Evolutionary conservation across 2,329 filamentous ascomycete genomes (phyloP).

Genomic region (Fusarium verticillioides): DNA sequence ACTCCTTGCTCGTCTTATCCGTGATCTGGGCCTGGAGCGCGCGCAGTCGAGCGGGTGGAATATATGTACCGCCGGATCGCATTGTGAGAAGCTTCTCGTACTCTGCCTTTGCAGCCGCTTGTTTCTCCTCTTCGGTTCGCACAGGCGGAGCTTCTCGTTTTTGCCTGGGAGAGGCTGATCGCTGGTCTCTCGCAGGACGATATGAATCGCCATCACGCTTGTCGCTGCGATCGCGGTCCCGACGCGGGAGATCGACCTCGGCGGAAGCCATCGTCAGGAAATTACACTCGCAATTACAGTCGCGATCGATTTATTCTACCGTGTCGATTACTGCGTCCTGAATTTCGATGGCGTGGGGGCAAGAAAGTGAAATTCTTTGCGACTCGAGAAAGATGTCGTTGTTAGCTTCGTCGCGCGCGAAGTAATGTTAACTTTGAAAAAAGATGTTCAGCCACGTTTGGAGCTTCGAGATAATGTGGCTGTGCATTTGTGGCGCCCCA

Average conservation of each 20-base stretch:
- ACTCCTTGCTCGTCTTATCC: conserved; percentile 95
- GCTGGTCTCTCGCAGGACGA: conserved; percentile 52
- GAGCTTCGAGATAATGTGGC: not conserved
- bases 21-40: conserved; percentile 97
- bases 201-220: conserved; percentile 64
- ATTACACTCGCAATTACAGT: not conserved
- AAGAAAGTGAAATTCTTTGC: conserved; percentile 19
- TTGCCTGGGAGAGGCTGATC: conserved; percentile 44
- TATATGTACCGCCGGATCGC: conserved; percentile 95
- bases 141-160: conserved; percentile 53
- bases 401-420: conserved; percentile 25
- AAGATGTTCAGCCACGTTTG: conserved; percentile 36
- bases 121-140: conserved; percentile 82
- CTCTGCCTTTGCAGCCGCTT: conserved; percentile 88
- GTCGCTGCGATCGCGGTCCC: conserved; percentile 49
- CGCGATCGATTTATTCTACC: conserved; percentile 3
- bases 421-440: conserved; percentile 20
- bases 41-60: conserved; percentile 88
- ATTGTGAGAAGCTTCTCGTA: conserved; percentile 92
- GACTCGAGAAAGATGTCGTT: conserved; percentile 24
- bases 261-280: conserved; percentile 57
- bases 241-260: conserved; percentile 55
- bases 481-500: conserved; percentile 29
- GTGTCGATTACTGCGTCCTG: not conserved
- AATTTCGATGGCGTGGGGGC: conserved; percentile 26